Evolutionary conservation across 129 eudicot genomes (phyloP).

Genomic region (Pseudognaphalium luteoalbum): DNA sequence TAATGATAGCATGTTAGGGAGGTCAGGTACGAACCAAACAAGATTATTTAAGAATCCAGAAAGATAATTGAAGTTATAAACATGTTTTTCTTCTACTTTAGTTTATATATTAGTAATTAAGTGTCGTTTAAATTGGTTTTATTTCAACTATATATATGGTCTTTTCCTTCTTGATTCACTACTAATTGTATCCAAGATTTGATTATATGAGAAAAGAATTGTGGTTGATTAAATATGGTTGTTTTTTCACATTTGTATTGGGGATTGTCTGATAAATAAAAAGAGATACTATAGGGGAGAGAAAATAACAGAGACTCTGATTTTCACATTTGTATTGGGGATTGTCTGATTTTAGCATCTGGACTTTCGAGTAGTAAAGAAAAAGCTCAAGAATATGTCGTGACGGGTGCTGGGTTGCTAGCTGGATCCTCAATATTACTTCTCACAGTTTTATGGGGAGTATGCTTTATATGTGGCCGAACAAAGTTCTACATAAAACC

Average conservation of each 20-base stretch:
- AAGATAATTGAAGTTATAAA: too few species aligned
- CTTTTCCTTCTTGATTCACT: not conserved
- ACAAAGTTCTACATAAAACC: constrained; percentile 30
- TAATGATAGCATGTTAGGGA: too few species aligned
- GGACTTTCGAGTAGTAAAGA: constrained; percentile 52
- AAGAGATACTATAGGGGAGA: not conserved
- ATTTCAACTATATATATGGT: not conserved
- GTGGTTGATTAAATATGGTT: not conserved
- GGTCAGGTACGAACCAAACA: too few species aligned
- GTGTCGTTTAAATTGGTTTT: not conserved
- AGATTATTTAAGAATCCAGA: too few species aligned
- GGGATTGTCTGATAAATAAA: too few species aligned
- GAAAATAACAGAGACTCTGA: not conserved
- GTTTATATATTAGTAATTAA: not conserved
- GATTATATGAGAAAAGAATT: not conserved
- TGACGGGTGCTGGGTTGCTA: constrained; percentile 67
- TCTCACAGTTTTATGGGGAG: constrained; percentile 68
- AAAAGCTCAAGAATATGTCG: constrained; percentile 56
- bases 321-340: constrained; percentile 8
- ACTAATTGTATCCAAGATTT: not conserved
- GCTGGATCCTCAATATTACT: constrained; percentile 72
- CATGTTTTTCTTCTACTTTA: not conserved
- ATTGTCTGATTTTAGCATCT: constrained; percentile 46
- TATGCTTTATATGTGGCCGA: constrained; percentile 56
- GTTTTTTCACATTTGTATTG: too few species aligned